These are phyloP conservation scores for Excoecaria agallocha DNA, from an alignment of 345 rosid genomes.

Conservation along the genomic window DNA sequence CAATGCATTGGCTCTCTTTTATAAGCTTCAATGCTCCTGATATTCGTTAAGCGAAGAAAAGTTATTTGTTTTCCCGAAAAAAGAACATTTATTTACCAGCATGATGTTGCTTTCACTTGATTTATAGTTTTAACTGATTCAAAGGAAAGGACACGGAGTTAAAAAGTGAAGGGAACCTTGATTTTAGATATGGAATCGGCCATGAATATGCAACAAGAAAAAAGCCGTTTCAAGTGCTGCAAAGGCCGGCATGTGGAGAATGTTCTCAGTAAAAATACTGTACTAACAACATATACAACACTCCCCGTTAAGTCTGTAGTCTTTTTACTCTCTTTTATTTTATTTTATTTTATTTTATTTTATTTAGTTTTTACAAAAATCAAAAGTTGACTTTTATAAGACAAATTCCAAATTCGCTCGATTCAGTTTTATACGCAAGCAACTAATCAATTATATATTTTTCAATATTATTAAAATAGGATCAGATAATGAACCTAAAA, in stretches of 20 bases:
- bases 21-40: background rate
- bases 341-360: background rate
- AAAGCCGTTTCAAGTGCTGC: constrained; percentile 14
- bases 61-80: no score
- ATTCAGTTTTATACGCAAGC: no score
- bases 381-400: background rate
- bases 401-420: background rate
- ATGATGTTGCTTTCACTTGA: background rate
- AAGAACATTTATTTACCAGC: no score
- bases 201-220: background rate
- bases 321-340: no score
- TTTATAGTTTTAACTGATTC: background rate
- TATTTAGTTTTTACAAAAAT: no score
- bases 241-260: background rate
- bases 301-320: background rate
- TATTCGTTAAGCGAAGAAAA: no score
- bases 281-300: background rate
- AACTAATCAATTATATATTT: no score
- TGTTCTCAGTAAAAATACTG: constrained; percentile 6
- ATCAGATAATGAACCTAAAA: no score
- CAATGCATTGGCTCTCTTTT: constrained; percentile 1
- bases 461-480: no score
- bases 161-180: background rate
- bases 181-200: background rate
- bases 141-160: background rate